Evolutionary conservation across 805 yeast species (phyloP), one percentile per base, ranked within the genome.

Genomic region (Starmera dryadoides): DNA sequence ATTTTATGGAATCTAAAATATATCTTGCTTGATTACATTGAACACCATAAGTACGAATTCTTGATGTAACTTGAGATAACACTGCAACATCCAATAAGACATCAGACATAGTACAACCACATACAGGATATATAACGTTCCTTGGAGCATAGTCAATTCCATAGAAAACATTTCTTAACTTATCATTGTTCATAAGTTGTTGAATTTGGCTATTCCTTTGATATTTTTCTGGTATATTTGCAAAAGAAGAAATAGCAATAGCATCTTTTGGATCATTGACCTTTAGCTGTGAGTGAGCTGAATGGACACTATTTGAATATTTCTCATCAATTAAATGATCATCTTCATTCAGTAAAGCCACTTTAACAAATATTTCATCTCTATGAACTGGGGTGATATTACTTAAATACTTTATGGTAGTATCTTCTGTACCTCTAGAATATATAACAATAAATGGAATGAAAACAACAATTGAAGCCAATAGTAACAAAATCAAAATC

Each of bases 131-230:
- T 50, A 66, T 65, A 1, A 73, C 75, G 35, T 67, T 62, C 41
- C 58, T 55, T 0, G 87, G 87, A 4, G 83, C 69, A 53, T 81
- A 81, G 17, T 75, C 73, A 15, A 81, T 43, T 0, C 87, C 86
- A 46, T 71, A 65, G 43, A 81, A 75, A 2, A 65, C 61, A 34
- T 63, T 60, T 8, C 48, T 48, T 25, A 67, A 49, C 14, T 48
- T 35, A 14, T 52, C 45, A 18, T 64, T 52, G 10, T 50, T 52
- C 71, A 73, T 62, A n/a, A 72, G 44, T 0, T 48, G 39, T 18
- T 52, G 41, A 1, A 73, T 49, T 38, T 68, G 71, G 2, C 41
- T 33, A 37, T 67, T 71, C 1, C 49, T 44, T 21, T 53, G 55
- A 38, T 60, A 71, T 17, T 46, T 46, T 2, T 52, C 41, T 30